These are phyloP conservation scores for Yamadazyma dushanensis DNA, from an alignment of 1,139 yeast species.

Conservation along the genomic window DNA sequence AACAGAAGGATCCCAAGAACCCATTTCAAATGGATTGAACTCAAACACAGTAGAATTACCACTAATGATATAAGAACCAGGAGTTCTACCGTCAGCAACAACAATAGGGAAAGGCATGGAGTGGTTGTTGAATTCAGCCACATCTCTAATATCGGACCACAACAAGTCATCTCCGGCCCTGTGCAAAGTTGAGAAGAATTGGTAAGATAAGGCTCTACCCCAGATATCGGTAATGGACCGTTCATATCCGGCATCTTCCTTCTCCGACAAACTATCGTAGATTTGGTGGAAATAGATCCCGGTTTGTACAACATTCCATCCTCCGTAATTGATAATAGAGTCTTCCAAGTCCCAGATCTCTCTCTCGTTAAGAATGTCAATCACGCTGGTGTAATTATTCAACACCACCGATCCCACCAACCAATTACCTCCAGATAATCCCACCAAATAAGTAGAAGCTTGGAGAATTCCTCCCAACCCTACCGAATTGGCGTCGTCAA, in stretches of 20 bases:
- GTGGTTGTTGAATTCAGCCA: constrained; percentile 53
- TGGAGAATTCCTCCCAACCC: constrained; percentile 83
- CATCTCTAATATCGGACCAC: constrained; percentile 60
- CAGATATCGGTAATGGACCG: constrained; percentile 85
- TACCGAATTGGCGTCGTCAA: constrained; percentile 25
- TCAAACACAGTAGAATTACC: constrained; percentile 77
- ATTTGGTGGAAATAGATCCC: constrained; percentile 56
- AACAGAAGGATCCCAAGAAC: constrained; percentile 84
- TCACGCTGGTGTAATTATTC: constrained; percentile 79
- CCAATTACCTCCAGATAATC: constrained; percentile 90
- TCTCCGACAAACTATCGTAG: constrained; percentile 53
- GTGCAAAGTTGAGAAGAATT: constrained; percentile 59
- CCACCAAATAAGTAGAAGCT: constrained; percentile 70
- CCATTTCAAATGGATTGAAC: constrained; percentile 79
- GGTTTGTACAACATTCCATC: constrained; percentile 60
- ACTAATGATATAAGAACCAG: constrained; percentile 56
- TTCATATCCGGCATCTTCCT: constrained; percentile 75
- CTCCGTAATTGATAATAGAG: constrained; percentile 67
- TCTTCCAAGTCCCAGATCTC: constrained; percentile 71
- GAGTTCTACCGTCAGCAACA: constrained; percentile 77
- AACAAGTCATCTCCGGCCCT: constrained; percentile 64
- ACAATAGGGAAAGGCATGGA: constrained; percentile 84
- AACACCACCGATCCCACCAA: constrained; percentile 75
- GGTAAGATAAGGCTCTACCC: constrained; percentile 85
- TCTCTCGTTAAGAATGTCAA: constrained; percentile 52